Evolutionary conservation across 768 basidiomycete genomes (phyloP).

Genomic region (Pleurotus sapidus): DNA sequence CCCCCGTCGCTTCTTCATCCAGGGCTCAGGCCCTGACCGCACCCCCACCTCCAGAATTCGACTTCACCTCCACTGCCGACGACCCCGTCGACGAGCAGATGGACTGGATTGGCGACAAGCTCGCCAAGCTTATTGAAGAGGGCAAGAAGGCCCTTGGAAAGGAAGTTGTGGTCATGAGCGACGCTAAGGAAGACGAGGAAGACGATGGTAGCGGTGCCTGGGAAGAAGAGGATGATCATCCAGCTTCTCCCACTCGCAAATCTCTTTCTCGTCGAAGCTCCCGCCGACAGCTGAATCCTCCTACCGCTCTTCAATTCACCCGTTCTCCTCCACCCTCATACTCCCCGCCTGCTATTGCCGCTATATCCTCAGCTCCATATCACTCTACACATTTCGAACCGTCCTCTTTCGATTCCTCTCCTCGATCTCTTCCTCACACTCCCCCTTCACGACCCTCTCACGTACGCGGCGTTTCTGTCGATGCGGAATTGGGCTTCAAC

Average conservation of each 20-base stretch:
- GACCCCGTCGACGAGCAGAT: slow-evolving; percentile 31
- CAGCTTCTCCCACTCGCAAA: slow-evolving; percentile 18
- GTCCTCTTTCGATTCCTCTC: slow-evolving; percentile 19
- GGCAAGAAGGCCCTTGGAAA: slow-evolving; percentile 73
- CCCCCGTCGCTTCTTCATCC: slow-evolving; percentile 14
- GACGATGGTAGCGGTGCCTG: slow-evolving; percentile 76
- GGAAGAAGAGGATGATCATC: slow-evolving; percentile 57
- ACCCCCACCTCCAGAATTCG: slow-evolving; percentile 11
- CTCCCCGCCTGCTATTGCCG: slow-evolving; percentile 20
- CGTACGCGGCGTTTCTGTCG: slow-evolving; percentile 29
- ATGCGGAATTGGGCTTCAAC: slow-evolving; percentile 24
- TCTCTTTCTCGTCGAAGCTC: slow-evolving; percentile 23
- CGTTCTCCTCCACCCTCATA: slow-evolving; percentile 8
- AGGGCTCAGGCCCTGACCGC: slow-evolving; percentile 5
- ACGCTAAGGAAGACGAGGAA: slow-evolving; percentile 68
- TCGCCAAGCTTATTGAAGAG: slow-evolving; percentile 70
- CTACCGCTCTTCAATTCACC: slow-evolving; percentile 21
- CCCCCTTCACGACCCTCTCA: slow-evolving; percentile 15
- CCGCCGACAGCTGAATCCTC: slow-evolving; percentile 16
- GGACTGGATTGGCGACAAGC: slow-evolving; percentile 79
- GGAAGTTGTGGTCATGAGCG: slow-evolving; percentile 80
- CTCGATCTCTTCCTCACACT: slow-evolving; percentile 11
- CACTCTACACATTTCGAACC: slow-evolving; percentile 28
- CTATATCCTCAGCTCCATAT: slow-evolving; percentile 28
- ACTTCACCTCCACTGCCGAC: background rate